Base-by-base conservation (phyloP, 2,329 filamentous ascomycete species). In the Cadophora malorum region DNA sequence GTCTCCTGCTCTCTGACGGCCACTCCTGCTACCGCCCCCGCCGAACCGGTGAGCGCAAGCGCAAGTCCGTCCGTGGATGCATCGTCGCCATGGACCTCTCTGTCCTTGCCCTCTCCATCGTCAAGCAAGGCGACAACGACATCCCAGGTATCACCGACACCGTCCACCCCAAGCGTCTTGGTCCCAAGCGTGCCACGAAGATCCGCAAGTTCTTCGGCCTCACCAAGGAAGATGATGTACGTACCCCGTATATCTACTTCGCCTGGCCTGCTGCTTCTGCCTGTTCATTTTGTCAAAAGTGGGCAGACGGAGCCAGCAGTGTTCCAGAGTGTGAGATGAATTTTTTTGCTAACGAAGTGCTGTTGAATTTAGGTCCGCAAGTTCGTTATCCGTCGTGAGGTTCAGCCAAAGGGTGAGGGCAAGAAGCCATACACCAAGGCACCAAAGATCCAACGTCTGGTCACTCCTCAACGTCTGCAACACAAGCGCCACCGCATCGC, bases 191-290 rank as follows among this genome's bases (percentile, higher is more conserved):
- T 81, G 96, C 96, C 82, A 97, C 94, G 87, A 99, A 98, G 94
- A 98, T 99, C 87, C 93, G 95, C 85, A 91, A 90, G 83, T 99
- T 99, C 92, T 99, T 98, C 88, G 91, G 93, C 87, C 92, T 99
- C 90, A 95, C 91, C 92, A 98, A 98, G 94, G 94, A 98, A 91
- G 96, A 99, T 89, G 96, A 99, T 92, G 95, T 98, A 92, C 90
- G 92, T 94, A 82, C 38, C 33, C 35, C 81, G 81, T 83, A 84
- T 80, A 81, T 84, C 83, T 84, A 90, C 88, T 88, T 91, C 87
- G 86, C 91, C 90, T 93, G 85, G 87, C 86, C 86, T 65, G 70
- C 69, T 72, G 38, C 50, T 58, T 64, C 45, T 23, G 52, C 38
- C 8, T 64, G 50, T 53, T 10, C 31, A 38, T 59, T 28, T 28